phyloP scores from a whole-genome alignment of 768 basidiomycete genomes.

The Tricholoma flavovirens region DNA sequence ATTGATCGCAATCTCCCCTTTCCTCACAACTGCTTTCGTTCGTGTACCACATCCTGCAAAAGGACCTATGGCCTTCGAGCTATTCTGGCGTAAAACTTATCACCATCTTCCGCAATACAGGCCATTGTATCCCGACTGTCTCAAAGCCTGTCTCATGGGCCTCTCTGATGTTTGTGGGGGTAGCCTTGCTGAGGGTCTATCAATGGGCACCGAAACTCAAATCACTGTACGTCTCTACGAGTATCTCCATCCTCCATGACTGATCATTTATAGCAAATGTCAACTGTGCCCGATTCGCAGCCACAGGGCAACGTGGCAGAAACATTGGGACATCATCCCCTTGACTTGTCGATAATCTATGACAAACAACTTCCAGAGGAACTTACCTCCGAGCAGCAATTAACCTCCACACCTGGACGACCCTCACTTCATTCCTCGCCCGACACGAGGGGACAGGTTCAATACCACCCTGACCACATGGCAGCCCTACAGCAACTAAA shows the following conservation, averaged over 20 bases:
- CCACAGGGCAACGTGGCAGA: constrained; percentile 2
- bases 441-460: neutral
- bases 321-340: neutral
- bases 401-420: too few relatives aligned
- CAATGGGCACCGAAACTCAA: constrained; percentile 31
- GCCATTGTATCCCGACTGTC: constrained; percentile 36
- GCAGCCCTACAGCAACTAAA: constrained; percentile 14
- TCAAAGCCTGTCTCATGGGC: constrained; percentile 40
- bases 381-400: too few relatives aligned
- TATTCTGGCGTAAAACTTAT: constrained; percentile 56
- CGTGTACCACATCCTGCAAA: constrained; percentile 37
- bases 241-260: neutral
- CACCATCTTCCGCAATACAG: constrained; percentile 34
- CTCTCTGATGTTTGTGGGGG: constrained; percentile 43
- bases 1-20: constrained; percentile 36
- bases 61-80: constrained; percentile 48
- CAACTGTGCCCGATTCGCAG: constrained; percentile 26
- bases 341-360: neutral
- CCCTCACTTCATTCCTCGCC: neutral
- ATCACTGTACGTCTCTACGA: constrained; percentile 23
- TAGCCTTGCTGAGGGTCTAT: constrained; percentile 40
- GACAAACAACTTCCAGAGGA: too few relatives aligned
- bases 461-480: neutral
- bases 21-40: constrained; percentile 47
- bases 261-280: constrained; percentile 4